phyloP scores from a whole-genome alignment of 305 asterid species.

The Salvia sclarea region DNA sequence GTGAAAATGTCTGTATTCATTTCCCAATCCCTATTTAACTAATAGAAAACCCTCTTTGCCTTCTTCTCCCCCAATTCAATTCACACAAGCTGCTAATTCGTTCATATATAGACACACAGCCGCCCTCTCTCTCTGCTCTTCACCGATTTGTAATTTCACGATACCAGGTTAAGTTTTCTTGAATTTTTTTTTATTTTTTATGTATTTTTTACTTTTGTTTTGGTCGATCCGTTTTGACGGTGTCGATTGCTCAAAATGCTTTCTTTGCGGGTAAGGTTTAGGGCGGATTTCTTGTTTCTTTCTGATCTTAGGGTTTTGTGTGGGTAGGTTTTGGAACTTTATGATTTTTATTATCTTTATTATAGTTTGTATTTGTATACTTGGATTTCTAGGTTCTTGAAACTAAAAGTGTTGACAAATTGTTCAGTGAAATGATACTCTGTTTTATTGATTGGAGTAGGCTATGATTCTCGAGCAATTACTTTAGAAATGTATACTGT shows the following conservation, averaged over 20 bases:
- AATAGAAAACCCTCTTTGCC: slow-evolving; percentile 5
- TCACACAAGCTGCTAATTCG: neutral
- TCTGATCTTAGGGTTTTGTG: slow-evolving; percentile 30
- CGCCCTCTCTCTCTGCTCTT: neutral
- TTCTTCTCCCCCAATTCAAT: slow-evolving; percentile 1
- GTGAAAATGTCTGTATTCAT: slow-evolving; percentile 3
- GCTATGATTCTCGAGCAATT: neutral
- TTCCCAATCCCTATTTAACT: slow-evolving; percentile 6
- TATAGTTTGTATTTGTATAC: neutral
- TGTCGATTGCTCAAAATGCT: neutral
- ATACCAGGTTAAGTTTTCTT: slow-evolving; percentile 30
- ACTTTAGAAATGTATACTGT: neutral
- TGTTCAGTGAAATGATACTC: no score
- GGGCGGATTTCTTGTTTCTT: neutral
- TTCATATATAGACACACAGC: no score
- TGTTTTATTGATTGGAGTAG: neutral
- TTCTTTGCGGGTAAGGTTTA: neutral
- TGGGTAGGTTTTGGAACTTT: neutral
- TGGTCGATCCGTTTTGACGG: neutral
- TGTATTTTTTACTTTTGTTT: neutral
- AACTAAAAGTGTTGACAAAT: neutral
- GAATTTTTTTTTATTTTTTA: neutral
- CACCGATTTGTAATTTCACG: neutral
- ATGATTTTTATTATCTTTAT: neutral
- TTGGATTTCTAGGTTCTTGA: neutral